A percentile compares a stretch with the other conserved stretches of the same genome.
These are phyloP conservation scores for Poa pratensis DNA, from an alignment of 176 grass and related monocot genomes.

Conservation along the genomic window DNA sequence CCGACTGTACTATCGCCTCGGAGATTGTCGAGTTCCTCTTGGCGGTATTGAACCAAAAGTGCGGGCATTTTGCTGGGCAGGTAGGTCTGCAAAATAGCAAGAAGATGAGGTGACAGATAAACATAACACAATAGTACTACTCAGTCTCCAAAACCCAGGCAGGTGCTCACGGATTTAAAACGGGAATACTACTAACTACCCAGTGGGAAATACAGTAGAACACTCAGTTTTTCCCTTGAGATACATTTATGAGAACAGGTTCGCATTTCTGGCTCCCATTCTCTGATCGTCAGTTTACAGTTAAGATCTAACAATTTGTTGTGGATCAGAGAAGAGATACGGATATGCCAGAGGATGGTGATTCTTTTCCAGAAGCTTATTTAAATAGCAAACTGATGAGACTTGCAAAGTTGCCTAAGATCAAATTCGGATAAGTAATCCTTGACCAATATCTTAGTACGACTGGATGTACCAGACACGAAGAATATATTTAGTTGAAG, in stretches of 20 bases:
- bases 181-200: neutral
- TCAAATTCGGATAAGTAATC: no score
- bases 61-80: constrained; percentile 75
- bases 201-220: neutral
- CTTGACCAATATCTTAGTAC: no score
- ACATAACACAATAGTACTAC: neutral
- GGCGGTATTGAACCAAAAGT: constrained; percentile 53
- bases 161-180: neutral
- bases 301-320: constrained; percentile 3
- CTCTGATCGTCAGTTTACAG: neutral
- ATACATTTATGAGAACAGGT: no score
- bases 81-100: constrained; percentile 60
- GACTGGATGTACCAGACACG: neutral
- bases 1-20: constrained; percentile 51
- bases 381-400: neutral
- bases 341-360: neutral
- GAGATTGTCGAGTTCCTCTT: constrained; percentile 70
- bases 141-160: neutral
- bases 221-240: no score
- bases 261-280: neutral
- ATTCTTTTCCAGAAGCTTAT: neutral
- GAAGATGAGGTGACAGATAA: neutral
- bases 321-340: constrained; percentile 10
- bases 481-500: neutral
- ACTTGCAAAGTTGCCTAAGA: neutral